Evolutionary conservation across 2,329 filamentous ascomycete species (phyloP).

Genomic region (Chrysoporthe austroafricana): DNA sequence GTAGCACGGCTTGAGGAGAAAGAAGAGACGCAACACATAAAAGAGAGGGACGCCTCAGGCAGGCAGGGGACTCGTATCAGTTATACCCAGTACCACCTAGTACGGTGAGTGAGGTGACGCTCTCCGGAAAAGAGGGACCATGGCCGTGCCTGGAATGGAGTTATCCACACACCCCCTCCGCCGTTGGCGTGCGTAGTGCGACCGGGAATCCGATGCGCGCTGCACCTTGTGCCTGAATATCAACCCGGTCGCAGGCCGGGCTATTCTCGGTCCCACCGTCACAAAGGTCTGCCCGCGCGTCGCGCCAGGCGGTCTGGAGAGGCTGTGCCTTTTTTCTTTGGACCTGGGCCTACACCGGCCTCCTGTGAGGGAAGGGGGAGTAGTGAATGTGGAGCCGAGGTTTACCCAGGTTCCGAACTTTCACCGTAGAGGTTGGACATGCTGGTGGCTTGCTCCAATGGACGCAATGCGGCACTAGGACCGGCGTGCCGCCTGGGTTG

Average conservation of each 20-base stretch:
- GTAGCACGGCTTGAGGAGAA: not conserved
- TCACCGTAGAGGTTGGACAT: constrained; percentile 13
- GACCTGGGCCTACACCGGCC: too few relatives aligned
- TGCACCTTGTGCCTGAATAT: not conserved
- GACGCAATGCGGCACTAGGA: constrained; percentile 21
- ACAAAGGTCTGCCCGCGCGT: not conserved
- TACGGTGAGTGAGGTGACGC: not conserved
- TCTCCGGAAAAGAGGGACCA: not conserved
- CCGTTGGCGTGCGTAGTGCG: constrained; percentile 1
- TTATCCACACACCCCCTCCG: not conserved
- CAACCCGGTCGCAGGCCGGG: not conserved
- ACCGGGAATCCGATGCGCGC: not conserved
- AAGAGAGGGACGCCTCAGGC: too few relatives aligned
- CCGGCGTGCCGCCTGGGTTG: constrained; percentile 18
- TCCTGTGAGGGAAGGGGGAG: too few relatives aligned
- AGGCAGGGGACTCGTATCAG: not conserved
- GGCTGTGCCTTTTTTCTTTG: not conserved
- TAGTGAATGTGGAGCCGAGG: constrained; percentile 16
- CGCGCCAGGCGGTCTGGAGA: not conserved
- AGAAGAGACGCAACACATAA: too few relatives aligned
- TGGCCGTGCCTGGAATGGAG: not conserved
- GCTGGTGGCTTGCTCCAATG: not conserved
- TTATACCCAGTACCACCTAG: not conserved
- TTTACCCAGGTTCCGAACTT: constrained; percentile 23
- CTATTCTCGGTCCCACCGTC: not conserved